Percentiles rank a stretch among this genome's conserved stretches.
Evolutionary conservation across 192 early-diverging fungal genomes (phyloP).

Genomic region (Geosiphon pyriformis): DNA sequence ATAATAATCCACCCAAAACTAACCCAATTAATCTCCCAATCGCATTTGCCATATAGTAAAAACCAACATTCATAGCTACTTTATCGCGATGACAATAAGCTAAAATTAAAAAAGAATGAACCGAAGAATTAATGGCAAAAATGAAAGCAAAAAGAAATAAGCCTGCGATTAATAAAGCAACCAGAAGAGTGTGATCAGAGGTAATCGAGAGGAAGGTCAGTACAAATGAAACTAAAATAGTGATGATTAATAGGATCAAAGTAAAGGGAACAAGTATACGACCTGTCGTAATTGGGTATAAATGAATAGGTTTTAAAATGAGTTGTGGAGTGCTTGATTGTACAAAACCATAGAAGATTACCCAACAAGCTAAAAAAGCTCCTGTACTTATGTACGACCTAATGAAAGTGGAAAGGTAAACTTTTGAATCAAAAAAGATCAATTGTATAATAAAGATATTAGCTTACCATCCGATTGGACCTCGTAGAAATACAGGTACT

Average conservation of each 20-base stretch:
- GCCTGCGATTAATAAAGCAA: conserved; percentile 5
- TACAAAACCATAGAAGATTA: conserved; percentile 40
- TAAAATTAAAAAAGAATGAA: conserved; percentile 23
- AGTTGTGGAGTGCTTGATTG: conserved; percentile 37
- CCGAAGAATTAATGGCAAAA: conserved; percentile 25
- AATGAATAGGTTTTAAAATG: conserved; percentile 23
- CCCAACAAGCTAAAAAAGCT: conserved; percentile 38
- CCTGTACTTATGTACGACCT: conserved; percentile 32
- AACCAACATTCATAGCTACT: conserved; percentile 25
- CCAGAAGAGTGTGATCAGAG: neutral
- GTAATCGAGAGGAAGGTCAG: neutral
- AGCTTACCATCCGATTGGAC: conserved; percentile 33
- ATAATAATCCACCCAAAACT: conserved; percentile 16
- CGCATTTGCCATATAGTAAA: conserved; percentile 28
- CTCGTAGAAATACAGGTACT: conserved; percentile 35
- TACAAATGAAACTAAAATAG: neutral
- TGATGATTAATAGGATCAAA: neutral
- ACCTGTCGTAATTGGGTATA: conserved; percentile 15
- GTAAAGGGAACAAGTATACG: conserved; percentile 13
- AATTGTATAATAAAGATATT: no score
- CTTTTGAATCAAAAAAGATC: no score
- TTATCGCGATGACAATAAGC: conserved; percentile 25
- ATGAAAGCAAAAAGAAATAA: conserved; percentile 22
- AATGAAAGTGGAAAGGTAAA: no score
- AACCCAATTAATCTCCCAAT: conserved; percentile 18